Base-by-base conservation (phyloP, 1,284 basidiomycete species). In the Tausonia pullulans region DNA sequence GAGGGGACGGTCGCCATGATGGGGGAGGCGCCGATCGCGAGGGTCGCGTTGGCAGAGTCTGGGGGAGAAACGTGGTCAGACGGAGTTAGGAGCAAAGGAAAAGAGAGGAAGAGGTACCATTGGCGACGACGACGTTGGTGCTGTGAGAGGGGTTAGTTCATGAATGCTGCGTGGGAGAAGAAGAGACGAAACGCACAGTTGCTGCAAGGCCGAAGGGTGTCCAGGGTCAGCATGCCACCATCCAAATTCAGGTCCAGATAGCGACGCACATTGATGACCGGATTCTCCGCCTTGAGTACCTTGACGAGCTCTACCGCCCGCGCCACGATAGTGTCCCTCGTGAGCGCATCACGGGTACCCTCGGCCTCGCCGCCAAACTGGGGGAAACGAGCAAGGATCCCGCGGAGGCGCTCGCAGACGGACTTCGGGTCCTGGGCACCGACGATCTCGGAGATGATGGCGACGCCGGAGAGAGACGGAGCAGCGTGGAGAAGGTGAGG, bases 381-480 rank as follows among this genome's bases (percentile, higher is more conserved):
- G 49, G 50, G 27, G 60, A 48, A 60, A 45, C 60, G 62, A 51
- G 46, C 45, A 52, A 66, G 49, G 48, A 66, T 62, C 43, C 11
- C 14, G 55, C 53, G 57, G 11, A 66, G 64, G 14, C 43, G 56
- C 41, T 58, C 40, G 46, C 60, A 61, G 14, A 58, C 51, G 11
- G 74, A 72, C 50, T 75, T 73, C 0, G 94, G 90, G n/a, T 84
- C 78, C 0, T 65, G 58, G 0, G 88, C 86, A 1, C 83, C 81
- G 10, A 90, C 82, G 68, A 98, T 92, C 44, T 93, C 91, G 14
- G 90, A 93, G 61, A 97, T 88, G 60, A 97, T 84, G 5, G 95
- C 94, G 27, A 97, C 80, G 0, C 95, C 94, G 68, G 89, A 85
- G 16, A 94, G 77, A 0, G 78, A 66, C 75, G 3, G 85, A 84